A percentile compares a stretch with the other conserved stretches of the same genome.
Conservation (phyloP, 1,139 yeast species). For the Yarrowia galli region DNA sequence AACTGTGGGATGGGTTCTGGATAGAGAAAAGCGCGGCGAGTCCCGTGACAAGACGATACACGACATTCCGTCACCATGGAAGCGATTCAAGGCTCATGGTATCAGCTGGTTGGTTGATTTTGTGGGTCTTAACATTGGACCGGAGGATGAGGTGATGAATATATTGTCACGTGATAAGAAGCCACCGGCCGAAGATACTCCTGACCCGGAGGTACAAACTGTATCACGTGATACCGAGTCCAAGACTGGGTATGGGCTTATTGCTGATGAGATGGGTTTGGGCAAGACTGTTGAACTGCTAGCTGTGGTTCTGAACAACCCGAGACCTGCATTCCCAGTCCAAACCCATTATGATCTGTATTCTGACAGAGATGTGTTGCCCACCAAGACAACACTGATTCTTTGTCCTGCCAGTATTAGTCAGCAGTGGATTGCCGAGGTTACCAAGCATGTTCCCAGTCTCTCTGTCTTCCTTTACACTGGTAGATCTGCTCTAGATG, state of each 20-base stretch:
- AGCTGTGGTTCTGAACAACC: slow-evolving; percentile 67
- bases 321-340: slow-evolving; percentile 47
- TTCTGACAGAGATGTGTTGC: slow-evolving; percentile 58
- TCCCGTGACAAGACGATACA: slow-evolving; percentile 40
- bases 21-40: slow-evolving; percentile 60
- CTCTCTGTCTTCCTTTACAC: slow-evolving; percentile 31
- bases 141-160: slow-evolving; percentile 2
- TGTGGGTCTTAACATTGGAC: slow-evolving; percentile 15
- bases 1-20: slow-evolving; percentile 70
- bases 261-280: slow-evolving; percentile 96
- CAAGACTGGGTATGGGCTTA: slow-evolving; percentile 63
- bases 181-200: background rate
- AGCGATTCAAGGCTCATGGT: slow-evolving; percentile 43
- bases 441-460: slow-evolving; percentile 40
- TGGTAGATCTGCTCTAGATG: slow-evolving; percentile 40
- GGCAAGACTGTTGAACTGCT: slow-evolving; percentile 92
- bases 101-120: slow-evolving; percentile 42
- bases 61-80: slow-evolving; percentile 45
- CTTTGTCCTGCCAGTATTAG: slow-evolving; percentile 78
- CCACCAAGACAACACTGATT: slow-evolving; percentile 74
- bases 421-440: slow-evolving; percentile 67
- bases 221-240: slow-evolving; percentile 8
- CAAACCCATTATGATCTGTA: slow-evolving; percentile 54
- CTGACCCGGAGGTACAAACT: slow-evolving; percentile 8
- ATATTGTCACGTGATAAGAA: slow-evolving; percentile 1